A percentile compares a stretch with the other conserved stretches of the same genome.
phyloP scores from a whole-genome alignment of 371 early-diverging fungal species.

The Haplosporangium sp. region DNA sequence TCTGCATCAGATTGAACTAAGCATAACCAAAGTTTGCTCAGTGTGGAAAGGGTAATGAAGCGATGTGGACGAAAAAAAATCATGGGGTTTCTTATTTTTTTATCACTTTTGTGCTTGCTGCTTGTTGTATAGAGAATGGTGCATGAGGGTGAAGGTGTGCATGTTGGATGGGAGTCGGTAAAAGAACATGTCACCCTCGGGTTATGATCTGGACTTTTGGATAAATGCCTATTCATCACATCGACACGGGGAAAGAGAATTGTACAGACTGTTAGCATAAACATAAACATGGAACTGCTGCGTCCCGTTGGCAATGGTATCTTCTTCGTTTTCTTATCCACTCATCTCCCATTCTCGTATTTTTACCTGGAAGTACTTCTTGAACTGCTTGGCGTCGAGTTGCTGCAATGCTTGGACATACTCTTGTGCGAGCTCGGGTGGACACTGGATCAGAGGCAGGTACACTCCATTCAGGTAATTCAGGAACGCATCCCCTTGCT shows the following conservation, averaged over 20 bases:
- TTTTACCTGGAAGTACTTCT: slow-evolving; percentile 79
- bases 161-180: not conserved
- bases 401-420: slow-evolving; percentile 78
- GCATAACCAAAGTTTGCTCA: not conserved
- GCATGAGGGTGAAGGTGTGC: not conserved
- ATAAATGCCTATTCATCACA: slow-evolving; percentile 56
- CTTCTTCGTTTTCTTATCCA: not conserved
- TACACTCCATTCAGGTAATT: slow-evolving; percentile 73
- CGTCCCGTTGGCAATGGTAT: not conserved
- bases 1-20: not conserved
- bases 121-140: not conserved
- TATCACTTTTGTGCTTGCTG: not conserved
- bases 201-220: slow-evolving; percentile 45
- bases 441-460: slow-evolving; percentile 78
- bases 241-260: not conserved
- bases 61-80: not conserved
- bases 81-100: not conserved
- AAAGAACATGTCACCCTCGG: not conserved
- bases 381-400: slow-evolving; percentile 71
- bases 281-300: not conserved
- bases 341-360: not conserved
- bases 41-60: not conserved
- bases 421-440: slow-evolving; percentile 67
- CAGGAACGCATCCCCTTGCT: slow-evolving; percentile 73
- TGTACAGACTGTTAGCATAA: not conserved